Evolutionary conservation across 2,329 filamentous ascomycete genomes (phyloP), one percentile per base, ranked within the genome.

Genomic region (Aureobasidium sp.): DNA sequence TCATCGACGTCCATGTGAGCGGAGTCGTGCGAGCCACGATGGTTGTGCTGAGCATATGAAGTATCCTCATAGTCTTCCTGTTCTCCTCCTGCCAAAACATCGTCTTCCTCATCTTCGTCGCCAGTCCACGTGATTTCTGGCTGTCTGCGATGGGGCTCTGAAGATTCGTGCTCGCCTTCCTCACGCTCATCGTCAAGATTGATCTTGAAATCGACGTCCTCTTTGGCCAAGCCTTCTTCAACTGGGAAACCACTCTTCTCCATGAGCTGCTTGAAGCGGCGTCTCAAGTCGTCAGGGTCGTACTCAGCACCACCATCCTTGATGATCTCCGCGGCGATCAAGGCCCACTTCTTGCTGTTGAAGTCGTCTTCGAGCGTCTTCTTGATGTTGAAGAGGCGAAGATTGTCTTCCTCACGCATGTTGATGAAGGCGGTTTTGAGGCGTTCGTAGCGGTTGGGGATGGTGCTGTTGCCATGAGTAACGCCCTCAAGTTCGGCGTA

Each of bases 221-320:
- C 8, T 8, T 23, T 37, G 10, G 51, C 51, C 20, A 48, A 3
- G 4, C 42, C 50, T 15, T 48, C 50, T 13, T 56, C 23, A 8
- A 56, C 60, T 4, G n/a, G 8, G 34, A 62, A 55, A 3, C 66
- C 68, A 5, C 47, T 51, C 53, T 67, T 70, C 63, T 71, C 68
- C 66, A 69, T 71, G 41, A 77, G 56, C 65, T 76, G 74, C 70
- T 76, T 76, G 65, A 73, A 76, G 66, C 75, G 73, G 64, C 75
- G 73, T 68, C 73, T 70, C 27, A 78, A 63, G 8, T 34, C 51
- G 20, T 62, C 27, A 23, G 66, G 65, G 23, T 61, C 59, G 60
- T 77, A 77, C 29, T 67, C 68, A 15, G 65, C 66, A 1, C 74
- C 74, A 4, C 67, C 67, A 8, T 66, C 64, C 26, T 67, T 67